These are phyloP conservation scores for Botrytis galanthina DNA, from an alignment of 2,329 filamentous ascomycete species.

Conservation along the genomic window DNA sequence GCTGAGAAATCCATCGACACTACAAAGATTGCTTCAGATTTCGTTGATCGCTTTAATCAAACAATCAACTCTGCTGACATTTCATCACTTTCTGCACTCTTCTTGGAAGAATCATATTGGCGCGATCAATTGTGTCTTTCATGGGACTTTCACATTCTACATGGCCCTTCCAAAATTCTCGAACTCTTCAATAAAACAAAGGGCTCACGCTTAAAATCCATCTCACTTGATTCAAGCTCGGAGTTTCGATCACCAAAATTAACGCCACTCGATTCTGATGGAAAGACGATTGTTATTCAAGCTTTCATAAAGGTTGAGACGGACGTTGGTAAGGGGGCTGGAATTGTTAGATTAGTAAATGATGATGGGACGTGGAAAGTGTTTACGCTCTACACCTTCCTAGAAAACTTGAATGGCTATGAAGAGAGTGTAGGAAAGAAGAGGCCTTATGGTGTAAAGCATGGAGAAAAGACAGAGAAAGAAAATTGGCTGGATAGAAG, in stretches of 20 bases:
- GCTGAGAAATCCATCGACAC: constrained; percentile 23
- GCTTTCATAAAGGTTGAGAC: constrained; percentile 57
- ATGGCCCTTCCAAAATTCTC: constrained; percentile 42
- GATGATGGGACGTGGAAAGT: constrained; percentile 53
- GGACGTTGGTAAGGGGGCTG: constrained; percentile 52
- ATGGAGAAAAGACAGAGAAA: constrained; percentile 50
- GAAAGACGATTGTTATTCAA: constrained; percentile 49
- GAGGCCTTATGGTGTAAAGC: constrained; percentile 55
- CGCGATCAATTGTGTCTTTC: constrained; percentile 56
- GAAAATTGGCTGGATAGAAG: constrained; percentile 62
- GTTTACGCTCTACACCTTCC: constrained; percentile 60
- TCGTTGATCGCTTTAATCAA: constrained; percentile 39
- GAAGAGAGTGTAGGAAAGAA: constrained; percentile 49
- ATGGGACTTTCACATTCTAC: constrained; percentile 54
- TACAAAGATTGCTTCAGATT: constrained; percentile 22
- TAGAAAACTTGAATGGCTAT: constrained; percentile 53
- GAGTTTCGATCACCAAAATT: constrained; percentile 28
- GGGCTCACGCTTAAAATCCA: constrained; percentile 37
- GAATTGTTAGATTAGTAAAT: constrained; percentile 52
- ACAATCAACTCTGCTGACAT: constrained; percentile 42
- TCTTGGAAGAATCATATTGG: constrained; percentile 52
- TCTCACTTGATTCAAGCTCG: constrained; percentile 40
- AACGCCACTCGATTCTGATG: constrained; percentile 47
- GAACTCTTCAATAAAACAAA: constrained; percentile 34
- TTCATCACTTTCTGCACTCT: constrained; percentile 40